phyloP scores from a whole-genome alignment of 202 grass and related monocot species.

The Cymbopogon flexuosus region DNA sequence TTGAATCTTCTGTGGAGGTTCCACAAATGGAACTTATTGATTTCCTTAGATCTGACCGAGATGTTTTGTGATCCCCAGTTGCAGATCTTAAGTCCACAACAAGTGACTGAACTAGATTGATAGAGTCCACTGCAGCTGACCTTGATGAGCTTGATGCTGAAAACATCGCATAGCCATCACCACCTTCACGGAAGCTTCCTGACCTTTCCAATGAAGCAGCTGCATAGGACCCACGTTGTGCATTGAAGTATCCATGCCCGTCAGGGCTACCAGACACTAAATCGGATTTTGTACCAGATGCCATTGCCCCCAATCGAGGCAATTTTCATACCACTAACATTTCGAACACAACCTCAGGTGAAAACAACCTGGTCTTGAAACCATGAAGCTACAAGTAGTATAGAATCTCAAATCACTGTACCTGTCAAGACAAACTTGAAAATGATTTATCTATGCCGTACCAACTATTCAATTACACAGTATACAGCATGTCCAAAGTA shows the following conservation, averaged over 20 bases:
- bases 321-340: constrained; percentile 30
- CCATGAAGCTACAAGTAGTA: constrained; percentile 28
- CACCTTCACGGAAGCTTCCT: constrained; percentile 55
- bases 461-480: background rate
- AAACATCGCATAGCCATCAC: constrained; percentile 38
- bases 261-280: constrained; percentile 54
- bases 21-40: constrained; percentile 60
- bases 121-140: constrained; percentile 34
- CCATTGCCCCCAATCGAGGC: constrained; percentile 43
- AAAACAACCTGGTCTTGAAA: constrained; percentile 29
- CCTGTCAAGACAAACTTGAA: constrained; percentile 27
- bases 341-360: constrained; percentile 28
- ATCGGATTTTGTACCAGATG: constrained; percentile 63
- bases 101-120: constrained; percentile 53
- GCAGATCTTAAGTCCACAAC: constrained; percentile 35
- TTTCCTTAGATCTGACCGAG: constrained; percentile 54
- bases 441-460: background rate
- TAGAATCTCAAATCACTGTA: constrained; percentile 30
- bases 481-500: background rate
- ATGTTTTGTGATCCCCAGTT: constrained; percentile 47
- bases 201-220: constrained; percentile 55
- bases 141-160: constrained; percentile 44
- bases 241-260: constrained; percentile 53
- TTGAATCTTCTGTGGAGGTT: constrained; percentile 51
- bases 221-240: constrained; percentile 44